These are phyloP conservation scores for Capillidium heterosporum DNA, from an alignment of 371 early-diverging fungal genomes.

Conservation along the genomic window DNA sequence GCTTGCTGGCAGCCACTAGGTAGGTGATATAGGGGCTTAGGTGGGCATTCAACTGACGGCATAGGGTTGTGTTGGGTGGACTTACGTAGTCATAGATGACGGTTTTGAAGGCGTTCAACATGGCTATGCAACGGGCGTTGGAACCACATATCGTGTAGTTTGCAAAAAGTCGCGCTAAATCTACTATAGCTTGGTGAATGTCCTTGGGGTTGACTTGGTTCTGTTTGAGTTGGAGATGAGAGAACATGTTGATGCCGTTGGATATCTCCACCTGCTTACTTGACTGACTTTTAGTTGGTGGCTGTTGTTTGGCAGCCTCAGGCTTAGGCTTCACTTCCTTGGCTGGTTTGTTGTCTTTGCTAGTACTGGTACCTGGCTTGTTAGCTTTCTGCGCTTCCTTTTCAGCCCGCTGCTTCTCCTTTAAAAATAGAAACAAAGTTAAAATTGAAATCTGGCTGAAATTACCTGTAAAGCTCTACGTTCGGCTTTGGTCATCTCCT, in stretches of 20 bases:
- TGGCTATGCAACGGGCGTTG: slow-evolving; percentile 74
- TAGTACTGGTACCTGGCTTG: slow-evolving; percentile 14
- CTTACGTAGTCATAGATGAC: slow-evolving; percentile 84
- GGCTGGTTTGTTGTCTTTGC: slow-evolving; percentile 12
- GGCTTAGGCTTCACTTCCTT: not conserved
- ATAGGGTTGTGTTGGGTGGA: slow-evolving; percentile 64
- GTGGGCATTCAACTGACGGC: slow-evolving; percentile 63
- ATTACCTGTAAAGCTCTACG: slow-evolving; percentile 48
- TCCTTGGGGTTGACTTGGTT: slow-evolving; percentile 26
- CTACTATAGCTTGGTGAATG: slow-evolving; percentile 76
- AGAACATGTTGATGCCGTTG: too few relatives aligned
- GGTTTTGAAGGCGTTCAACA: slow-evolving; percentile 64
- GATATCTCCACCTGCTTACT: too few relatives aligned
- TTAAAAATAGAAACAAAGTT: slow-evolving; percentile 7
- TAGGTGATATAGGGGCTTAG: slow-evolving; percentile 81
- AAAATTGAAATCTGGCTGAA: not conserved
- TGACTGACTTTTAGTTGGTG: slow-evolving; percentile 14
- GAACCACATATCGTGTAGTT: slow-evolving; percentile 75
- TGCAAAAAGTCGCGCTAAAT: slow-evolving; percentile 70
- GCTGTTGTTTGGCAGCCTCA: not conserved
- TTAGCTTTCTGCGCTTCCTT: slow-evolving; percentile 34
- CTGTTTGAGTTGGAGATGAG: slow-evolving; percentile 37
- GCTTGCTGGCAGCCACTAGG: slow-evolving; percentile 42
- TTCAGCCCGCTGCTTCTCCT: slow-evolving; percentile 59
- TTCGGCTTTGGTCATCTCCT: slow-evolving; percentile 80